Evolutionary conservation across 73 alveolate species (phyloP).

Genomic region (Urostyla sp.): DNA sequence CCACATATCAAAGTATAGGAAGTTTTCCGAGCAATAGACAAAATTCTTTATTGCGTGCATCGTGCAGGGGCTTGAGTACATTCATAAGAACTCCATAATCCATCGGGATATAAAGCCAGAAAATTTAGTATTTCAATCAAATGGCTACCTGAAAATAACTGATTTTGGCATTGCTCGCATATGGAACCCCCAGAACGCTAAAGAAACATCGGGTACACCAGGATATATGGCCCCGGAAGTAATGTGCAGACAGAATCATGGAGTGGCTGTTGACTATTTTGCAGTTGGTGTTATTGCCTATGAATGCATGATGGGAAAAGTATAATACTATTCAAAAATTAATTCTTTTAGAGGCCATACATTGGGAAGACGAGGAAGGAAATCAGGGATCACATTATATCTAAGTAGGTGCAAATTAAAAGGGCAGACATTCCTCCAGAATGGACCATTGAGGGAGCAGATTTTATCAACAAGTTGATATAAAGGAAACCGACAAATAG

Average conservation of each 20-base stretch:
- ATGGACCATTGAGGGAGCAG: slow-evolving; percentile 68
- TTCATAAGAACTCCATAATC: slow-evolving; percentile 45
- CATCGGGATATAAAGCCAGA: slow-evolving; percentile 69
- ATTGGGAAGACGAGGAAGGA: slow-evolving; percentile 61
- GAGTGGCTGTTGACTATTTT: slow-evolving; percentile 70
- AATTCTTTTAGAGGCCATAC: slow-evolving; percentile 42
- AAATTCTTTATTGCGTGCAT: slow-evolving; percentile 59
- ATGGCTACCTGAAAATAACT: slow-evolving; percentile 59
- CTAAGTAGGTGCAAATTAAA: slow-evolving; percentile 52
- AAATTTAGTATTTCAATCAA: slow-evolving; percentile 48
- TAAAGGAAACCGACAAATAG: slow-evolving; percentile 64
- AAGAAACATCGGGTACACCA: slow-evolving; percentile 68
- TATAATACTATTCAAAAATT: too few relatives aligned
- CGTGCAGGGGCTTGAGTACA: slow-evolving; percentile 38
- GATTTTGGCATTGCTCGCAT: slow-evolving; percentile 68
- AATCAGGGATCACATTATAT: slow-evolving; percentile 46
- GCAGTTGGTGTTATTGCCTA: slow-evolving; percentile 72
- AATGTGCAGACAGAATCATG: slow-evolving; percentile 70
- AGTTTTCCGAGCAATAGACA: slow-evolving; percentile 37
- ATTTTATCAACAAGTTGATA: slow-evolving; percentile 43
- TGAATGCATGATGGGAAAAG: slow-evolving; percentile 67
- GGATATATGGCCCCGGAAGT: slow-evolving; percentile 75
- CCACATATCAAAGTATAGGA: slow-evolving; percentile 19
- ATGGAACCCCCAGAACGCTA: slow-evolving; percentile 66
- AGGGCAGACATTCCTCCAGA: slow-evolving; percentile 57